Base-by-base conservation (phyloP, 768 basidiomycete genomes). In the Punctularia strigosozonata region DNA sequence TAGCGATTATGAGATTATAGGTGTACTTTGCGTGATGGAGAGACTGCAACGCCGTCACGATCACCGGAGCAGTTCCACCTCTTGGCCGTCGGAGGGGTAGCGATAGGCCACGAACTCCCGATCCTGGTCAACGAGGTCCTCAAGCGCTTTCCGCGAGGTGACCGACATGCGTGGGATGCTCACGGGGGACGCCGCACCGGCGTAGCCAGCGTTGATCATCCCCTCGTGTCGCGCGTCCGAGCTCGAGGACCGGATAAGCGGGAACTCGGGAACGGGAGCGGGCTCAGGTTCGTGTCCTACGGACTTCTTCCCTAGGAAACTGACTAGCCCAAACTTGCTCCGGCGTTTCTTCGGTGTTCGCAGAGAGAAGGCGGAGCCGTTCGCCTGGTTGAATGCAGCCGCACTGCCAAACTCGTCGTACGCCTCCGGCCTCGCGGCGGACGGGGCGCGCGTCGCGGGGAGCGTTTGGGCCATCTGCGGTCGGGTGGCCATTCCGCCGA, bases 31-130 rank as follows among this genome's bases (percentile, higher is more conserved):
- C n/a, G n/a, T n/a, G n/a, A n/a, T n/a, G n/a, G n/a, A n/a, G n/a
- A n/a, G n/a, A n/a, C n/a, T n/a, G n/a, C n/a, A n/a, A n/a, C n/a
- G n/a, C n/a, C n/a, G n/a, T n/a, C n/a, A n/a, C n/a, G n/a, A n/a
- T 60, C 52, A 73, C 48, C 68, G 73, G 40, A 81, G 50, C 30
- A 83, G 63, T 52, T 78, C 77, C 45, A 81, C 50, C 26, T 69
- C 74, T 48, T 83, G 78, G 47, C 82, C 78, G 45, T 67, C 73
- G 12, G 85, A 87, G 5, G 87, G 87, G 56, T 90, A 90, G 28
- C 86, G 75, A 54, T 89, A 88, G 3, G 86, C 83, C 43, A 89
- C 77, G 51, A 90, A 89, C 14, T 88, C 82, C 3, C 73, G 58
- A 54, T 87, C 85, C 57, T 84, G 87, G n/a, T 79, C 69, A n/a